Evolutionary conservation across 2,329 filamentous ascomycete genomes (phyloP).

Genomic region (Colletotrichum sidae): DNA sequence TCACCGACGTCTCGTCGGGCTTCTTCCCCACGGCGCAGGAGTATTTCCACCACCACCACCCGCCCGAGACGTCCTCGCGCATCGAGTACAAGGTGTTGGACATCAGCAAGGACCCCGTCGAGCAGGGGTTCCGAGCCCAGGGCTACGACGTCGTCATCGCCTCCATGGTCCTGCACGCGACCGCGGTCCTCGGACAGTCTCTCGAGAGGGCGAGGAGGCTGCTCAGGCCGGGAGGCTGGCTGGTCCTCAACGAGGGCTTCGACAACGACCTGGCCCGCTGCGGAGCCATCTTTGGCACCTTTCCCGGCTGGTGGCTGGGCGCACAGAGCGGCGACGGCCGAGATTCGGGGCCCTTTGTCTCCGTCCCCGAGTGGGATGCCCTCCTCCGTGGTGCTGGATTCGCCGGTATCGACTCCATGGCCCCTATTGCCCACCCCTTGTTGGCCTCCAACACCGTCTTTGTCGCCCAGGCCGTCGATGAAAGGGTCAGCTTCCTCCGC

Average conservation of each 20-base stretch:
- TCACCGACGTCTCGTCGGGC: conserved; percentile 40
- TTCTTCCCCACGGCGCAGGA: conserved; percentile 42
- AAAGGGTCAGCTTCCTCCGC: neutral
- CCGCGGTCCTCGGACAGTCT: conserved; percentile 39
- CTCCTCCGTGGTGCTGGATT: conserved; percentile 26
- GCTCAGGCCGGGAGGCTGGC: conserved; percentile 46
- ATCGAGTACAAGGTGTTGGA: conserved; percentile 45
- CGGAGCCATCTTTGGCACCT: conserved; percentile 44
- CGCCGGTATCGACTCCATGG: conserved; percentile 32
- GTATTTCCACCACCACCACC: conserved; percentile 35
- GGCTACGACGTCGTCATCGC: conserved; percentile 46
- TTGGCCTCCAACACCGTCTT: conserved; percentile 2
- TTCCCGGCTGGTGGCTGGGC: conserved; percentile 49
- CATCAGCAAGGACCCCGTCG: conserved; percentile 42
- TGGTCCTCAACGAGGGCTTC: conserved; percentile 35
- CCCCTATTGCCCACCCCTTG: conserved; percentile 8
- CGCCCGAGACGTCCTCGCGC: conserved; percentile 3
- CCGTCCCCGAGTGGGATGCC: neutral
- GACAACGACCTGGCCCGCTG: conserved; percentile 15
- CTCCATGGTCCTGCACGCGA: conserved; percentile 46
- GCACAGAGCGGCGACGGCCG: conserved; percentile 7
- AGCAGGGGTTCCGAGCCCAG: conserved; percentile 43
- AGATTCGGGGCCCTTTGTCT: neutral
- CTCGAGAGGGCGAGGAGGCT: conserved; percentile 42
- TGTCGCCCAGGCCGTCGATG: conserved; percentile 11